Base-by-base conservation (phyloP, 2,329 filamentous ascomycete genomes). In the Leptographium procerum region DNA sequence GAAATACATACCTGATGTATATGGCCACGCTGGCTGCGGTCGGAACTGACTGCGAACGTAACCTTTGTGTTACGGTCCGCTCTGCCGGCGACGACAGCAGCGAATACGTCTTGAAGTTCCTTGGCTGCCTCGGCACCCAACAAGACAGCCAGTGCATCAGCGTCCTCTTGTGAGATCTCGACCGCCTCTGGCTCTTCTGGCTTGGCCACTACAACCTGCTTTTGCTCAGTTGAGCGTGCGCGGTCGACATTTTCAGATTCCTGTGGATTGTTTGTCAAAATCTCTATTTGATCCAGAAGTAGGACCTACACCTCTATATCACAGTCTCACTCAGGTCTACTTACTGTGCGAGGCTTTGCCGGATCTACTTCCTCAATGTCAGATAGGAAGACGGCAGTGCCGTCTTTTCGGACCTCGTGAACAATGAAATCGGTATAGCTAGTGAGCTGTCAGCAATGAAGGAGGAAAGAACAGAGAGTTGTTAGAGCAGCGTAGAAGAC, bases 371-470 rank as follows among this genome's bases (percentile, higher is more conserved):
- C 31, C 14, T 43, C 51, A 11, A 57, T 33, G 29, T 71, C 68
- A 5, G 58, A 77, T 54, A 96, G 75, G 70, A 92, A 89, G 56
- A 94, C 70, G 16, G 95, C 88, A 57, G 84, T 73, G 19, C 91
- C 91, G 66, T 87, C 82, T 33, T 85, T 84, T 24, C 81, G 75
- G 62, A 96, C 92, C 71, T 96, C 91, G 67, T 95, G 91, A 65
- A 96, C 91, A 65, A 94, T 77, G 66, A 96, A 96, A 70, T 96
- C 91, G 4, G 91, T 92, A 71, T 91, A 96, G 64, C 89, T 83
- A 43, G 5, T 43, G 31, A 52, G 9, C 16, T 22, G 47, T 28
- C 4, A 28, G 24, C 9, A 50, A n/a, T 5, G 34, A 13, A 22
- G 59, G 64, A 47, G 66, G 62, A 24, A 51, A 36, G 57, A 48